These are phyloP conservation scores for Penicillium oxalicum DNA, from an alignment of 2,329 filamentous ascomycete genomes.

Conservation along the genomic window DNA sequence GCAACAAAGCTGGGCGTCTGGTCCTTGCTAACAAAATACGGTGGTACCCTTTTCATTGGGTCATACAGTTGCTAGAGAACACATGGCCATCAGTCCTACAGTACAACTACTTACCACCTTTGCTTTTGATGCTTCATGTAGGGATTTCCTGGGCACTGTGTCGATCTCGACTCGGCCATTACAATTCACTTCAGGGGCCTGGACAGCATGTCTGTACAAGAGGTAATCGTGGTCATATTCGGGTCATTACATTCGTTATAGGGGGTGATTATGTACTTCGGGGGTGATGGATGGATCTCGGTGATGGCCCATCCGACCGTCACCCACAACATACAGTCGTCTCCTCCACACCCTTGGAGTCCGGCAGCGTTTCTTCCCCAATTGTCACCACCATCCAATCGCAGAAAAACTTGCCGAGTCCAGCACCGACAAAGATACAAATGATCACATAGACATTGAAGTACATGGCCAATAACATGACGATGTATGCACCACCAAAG, in stretches of 20 bases:
- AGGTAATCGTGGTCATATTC: not conserved
- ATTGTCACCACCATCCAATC: constrained; percentile 19
- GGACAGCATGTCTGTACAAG: too few species aligned
- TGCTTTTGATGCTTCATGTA: too few species aligned
- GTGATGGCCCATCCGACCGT: not conserved
- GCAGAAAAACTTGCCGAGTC: constrained; percentile 17
- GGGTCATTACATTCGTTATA: not conserved
- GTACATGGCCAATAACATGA: constrained; percentile 17
- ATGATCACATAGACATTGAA: constrained; percentile 19
- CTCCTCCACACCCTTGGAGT: constrained; percentile 12
- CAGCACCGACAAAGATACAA: constrained; percentile 16
- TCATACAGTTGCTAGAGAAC: too few species aligned
- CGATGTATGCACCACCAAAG: constrained; percentile 16
- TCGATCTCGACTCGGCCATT: too few species aligned
- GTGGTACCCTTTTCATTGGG: too few species aligned
- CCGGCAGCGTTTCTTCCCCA: constrained; percentile 7
- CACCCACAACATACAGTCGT: constrained; percentile 18
- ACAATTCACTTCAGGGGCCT: too few species aligned
- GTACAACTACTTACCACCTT: too few species aligned
- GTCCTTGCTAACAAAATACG: too few species aligned
- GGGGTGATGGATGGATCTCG: not conserved
- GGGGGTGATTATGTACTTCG: too few species aligned
- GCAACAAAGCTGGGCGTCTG: too few species aligned
- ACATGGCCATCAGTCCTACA: too few species aligned
- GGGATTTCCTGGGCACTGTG: too few species aligned